Percentiles rank a stretch among this genome's conserved stretches.
phyloP scores from a whole-genome alignment of 2,329 filamentous ascomycete genomes.

The Alternaria sp. region DNA sequence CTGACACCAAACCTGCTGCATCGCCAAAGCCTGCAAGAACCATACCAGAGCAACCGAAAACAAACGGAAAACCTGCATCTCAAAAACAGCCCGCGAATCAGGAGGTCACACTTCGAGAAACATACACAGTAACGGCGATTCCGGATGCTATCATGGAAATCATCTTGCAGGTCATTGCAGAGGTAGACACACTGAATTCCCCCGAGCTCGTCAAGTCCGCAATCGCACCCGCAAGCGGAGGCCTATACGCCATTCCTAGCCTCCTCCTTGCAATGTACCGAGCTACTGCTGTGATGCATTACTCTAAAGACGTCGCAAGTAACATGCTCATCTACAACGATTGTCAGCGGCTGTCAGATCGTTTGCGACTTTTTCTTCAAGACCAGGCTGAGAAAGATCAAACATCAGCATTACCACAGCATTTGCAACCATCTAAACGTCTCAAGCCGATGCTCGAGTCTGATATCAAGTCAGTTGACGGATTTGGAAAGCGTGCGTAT shows the following conservation, averaged over 20 bases:
- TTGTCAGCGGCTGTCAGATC: conserved; percentile 64
- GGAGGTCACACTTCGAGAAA: conserved; percentile 82
- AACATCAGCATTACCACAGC: conserved; percentile 39
- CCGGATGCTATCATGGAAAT: conserved; percentile 78
- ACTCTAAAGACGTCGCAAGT: conserved; percentile 65
- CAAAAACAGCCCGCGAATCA: conserved; percentile 50
- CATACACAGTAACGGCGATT: conserved; percentile 87
- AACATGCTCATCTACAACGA: conserved; percentile 74
- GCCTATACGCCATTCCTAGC: conserved; percentile 75
- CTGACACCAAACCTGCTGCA: conserved; percentile 29
- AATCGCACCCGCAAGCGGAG: conserved; percentile 72
- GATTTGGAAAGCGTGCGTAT: conserved; percentile 68
- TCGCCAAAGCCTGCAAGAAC: conserved; percentile 20
- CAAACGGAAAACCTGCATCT: conserved; percentile 41
- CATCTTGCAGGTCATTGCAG: conserved; percentile 61
- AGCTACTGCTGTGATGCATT: conserved; percentile 78
- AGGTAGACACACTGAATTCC: conserved; percentile 63
- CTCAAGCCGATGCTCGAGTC: conserved; percentile 60
- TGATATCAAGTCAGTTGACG: conserved; percentile 65
- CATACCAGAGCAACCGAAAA: conserved; percentile 40
- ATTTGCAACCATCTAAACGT: conserved; percentile 46
- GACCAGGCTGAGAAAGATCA: conserved; percentile 51
- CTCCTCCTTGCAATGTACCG: conserved; percentile 80
- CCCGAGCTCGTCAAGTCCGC: conserved; percentile 58
- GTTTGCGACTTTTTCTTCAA: conserved; percentile 59